Evolutionary conservation across 1,284 basidiomycete genomes (phyloP).

Genomic region (Marasmius sp.): DNA sequence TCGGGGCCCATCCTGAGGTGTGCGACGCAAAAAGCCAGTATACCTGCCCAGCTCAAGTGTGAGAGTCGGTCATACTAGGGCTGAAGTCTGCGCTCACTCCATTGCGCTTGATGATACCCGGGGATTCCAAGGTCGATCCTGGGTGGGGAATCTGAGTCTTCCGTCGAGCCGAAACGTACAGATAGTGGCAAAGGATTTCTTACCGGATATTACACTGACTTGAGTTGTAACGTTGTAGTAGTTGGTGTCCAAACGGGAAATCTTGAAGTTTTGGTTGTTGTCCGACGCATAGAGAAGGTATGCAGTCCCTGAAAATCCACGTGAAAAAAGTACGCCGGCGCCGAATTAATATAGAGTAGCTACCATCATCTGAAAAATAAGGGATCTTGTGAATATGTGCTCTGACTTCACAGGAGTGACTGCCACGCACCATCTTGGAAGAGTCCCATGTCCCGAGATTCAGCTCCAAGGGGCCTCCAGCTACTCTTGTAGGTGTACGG

Average conservation of each 20-base stretch:
- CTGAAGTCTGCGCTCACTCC: conserved; percentile 33
- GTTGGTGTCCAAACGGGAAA: conserved; percentile 52
- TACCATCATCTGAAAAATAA: conserved; percentile 39
- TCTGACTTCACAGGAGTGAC: not conserved
- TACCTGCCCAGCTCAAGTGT: conserved; percentile 30
- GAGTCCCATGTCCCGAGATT: conserved; percentile 61
- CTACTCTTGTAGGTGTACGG: conserved; percentile 58
- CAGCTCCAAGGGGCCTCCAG: conserved; percentile 56
- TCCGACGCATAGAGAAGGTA: conserved; percentile 67
- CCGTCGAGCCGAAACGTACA: not conserved
- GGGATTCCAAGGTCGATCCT: conserved; percentile 61
- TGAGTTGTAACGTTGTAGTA: conserved; percentile 57
- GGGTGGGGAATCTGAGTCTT: not conserved
- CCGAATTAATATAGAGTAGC: not conserved
- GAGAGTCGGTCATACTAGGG: not conserved
- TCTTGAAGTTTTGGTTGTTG: conserved; percentile 71
- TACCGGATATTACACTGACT: conserved; percentile 47
- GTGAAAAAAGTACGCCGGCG: not conserved
- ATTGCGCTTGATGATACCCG: conserved; percentile 60
- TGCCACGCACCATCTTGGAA: conserved; percentile 51
- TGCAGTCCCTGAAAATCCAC: conserved; percentile 28
- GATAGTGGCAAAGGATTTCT: conserved; percentile 10
- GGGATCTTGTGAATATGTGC: not conserved
- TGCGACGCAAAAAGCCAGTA: conserved; percentile 65
- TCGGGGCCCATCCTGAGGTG: conserved; percentile 34